Evolutionary conservation across 176 grass and related monocot genomes (phyloP).

Genomic region (Zizania latifolia): DNA sequence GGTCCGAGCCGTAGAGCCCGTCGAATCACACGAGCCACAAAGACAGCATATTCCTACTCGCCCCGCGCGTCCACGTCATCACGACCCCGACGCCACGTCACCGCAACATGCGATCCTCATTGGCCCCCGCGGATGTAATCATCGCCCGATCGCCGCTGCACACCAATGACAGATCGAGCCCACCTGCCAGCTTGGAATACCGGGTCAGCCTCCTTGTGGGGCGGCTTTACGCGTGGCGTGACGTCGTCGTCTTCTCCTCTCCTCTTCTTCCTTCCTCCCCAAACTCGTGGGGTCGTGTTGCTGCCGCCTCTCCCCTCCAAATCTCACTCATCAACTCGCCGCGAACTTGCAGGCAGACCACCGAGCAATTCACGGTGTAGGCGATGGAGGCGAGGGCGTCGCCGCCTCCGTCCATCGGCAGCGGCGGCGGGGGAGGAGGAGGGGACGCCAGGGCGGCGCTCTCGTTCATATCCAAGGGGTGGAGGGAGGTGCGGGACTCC

Average conservation of each 20-base stretch:
- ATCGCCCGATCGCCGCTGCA: neutral
- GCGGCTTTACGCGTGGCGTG: neutral
- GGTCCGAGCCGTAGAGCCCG: too few species aligned
- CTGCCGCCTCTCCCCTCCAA: neutral
- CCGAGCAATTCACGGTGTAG: neutral
- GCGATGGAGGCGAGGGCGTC: slow-evolving; percentile 10
- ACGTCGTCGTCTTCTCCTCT: neutral
- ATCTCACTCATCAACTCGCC: neutral
- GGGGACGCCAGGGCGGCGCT: slow-evolving; percentile 31
- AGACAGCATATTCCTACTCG: neutral
- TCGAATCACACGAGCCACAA: neutral
- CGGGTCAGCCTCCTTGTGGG: neutral
- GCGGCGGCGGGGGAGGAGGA: neutral
- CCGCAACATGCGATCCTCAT: neutral
- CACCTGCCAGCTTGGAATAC: neutral
- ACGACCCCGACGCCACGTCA: neutral
- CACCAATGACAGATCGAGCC: neutral
- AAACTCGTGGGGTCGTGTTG: neutral
- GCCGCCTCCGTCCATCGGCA: neutral
- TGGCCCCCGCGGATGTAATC: neutral
- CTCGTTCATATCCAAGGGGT: slow-evolving; percentile 63
- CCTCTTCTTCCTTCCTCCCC: neutral
- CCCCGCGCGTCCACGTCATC: slow-evolving; percentile 8
- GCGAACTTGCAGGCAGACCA: neutral
- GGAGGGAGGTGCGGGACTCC: slow-evolving; percentile 70